phyloP scores from a whole-genome alignment of 495 filamentous ascomycete species.

The Annulohypoxylon stygium region DNA sequence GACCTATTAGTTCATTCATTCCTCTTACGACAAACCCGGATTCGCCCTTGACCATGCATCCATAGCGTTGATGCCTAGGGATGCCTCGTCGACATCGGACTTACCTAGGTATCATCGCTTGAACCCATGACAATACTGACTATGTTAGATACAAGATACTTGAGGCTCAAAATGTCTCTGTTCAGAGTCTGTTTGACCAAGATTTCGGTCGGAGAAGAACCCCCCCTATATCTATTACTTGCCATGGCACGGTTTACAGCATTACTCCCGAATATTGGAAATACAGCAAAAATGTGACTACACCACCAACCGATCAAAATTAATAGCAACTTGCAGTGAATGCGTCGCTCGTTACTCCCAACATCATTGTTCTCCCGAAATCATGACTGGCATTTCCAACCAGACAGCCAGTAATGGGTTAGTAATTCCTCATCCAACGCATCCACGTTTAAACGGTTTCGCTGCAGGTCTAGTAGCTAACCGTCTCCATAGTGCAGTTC shows the following conservation, averaged over 20 bases:
- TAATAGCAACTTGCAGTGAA: background rate
- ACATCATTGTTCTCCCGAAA: background rate
- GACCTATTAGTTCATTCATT: background rate
- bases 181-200: background rate
- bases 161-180: background rate
- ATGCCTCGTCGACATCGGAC: background rate
- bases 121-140: background rate
- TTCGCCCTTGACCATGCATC: background rate
- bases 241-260: background rate
- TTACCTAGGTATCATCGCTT: background rate
- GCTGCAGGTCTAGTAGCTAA: background rate
- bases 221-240: background rate
- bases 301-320: background rate
- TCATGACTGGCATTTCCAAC: slow-evolving; percentile 6
- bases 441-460: background rate
- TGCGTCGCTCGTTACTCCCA: background rate
- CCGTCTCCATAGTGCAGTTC: background rate
- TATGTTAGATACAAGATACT: background rate
- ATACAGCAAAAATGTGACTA: background rate
- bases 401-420: slow-evolving; percentile 7
- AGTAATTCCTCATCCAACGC: background rate
- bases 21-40: background rate
- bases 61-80: slow-evolving; percentile 8
- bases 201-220: background rate
- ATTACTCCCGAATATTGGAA: background rate